Percentiles rank a stretch among this genome's conserved stretches.
phyloP scores from a whole-genome alignment of 2,329 filamentous ascomycete species.

The Colletotrichum tanaceti region DNA sequence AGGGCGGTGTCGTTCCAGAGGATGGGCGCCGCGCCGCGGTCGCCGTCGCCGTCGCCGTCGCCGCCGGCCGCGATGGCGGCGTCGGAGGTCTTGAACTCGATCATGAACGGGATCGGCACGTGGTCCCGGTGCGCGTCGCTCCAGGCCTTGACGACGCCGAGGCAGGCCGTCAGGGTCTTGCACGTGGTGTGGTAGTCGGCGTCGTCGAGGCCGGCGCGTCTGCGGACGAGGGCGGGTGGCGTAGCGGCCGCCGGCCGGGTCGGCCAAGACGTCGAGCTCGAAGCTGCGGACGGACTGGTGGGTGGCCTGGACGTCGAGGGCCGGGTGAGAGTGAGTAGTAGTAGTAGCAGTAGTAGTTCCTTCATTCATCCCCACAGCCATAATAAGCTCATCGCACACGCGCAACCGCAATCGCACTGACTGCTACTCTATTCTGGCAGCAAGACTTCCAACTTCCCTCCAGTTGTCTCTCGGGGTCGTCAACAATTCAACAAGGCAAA shows the following conservation, averaged over 20 bases:
- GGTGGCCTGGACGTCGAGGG: slow-evolving; percentile 56
- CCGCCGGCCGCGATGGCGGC: slow-evolving; percentile 42
- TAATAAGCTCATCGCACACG: too few species aligned
- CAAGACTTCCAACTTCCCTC: too few species aligned
- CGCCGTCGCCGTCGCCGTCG: too few species aligned
- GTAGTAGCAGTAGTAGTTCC: slow-evolving; percentile 61
- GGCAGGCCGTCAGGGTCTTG: slow-evolving; percentile 58
- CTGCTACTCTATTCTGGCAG: too few species aligned
- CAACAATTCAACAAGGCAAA: not conserved
- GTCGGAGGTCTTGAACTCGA: slow-evolving; percentile 59
- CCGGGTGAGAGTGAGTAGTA: slow-evolving; percentile 60
- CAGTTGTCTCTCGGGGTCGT: too few species aligned
- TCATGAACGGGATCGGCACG: slow-evolving; percentile 61
- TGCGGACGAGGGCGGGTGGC: slow-evolving; percentile 57
- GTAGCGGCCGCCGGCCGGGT: slow-evolving; percentile 60
- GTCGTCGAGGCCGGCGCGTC: slow-evolving; percentile 52
- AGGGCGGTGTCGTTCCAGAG: slow-evolving; percentile 56
- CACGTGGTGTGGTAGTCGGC: slow-evolving; percentile 59
- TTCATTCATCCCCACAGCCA: too few species aligned
- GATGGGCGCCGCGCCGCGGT: slow-evolving; percentile 53
- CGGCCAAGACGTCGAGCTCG: slow-evolving; percentile 62
- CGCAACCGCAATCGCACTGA: too few species aligned
- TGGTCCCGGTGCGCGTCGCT: slow-evolving; percentile 55
- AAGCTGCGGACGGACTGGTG: slow-evolving; percentile 60
- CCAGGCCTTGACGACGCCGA: slow-evolving; percentile 57